Conservation (phyloP, 2,329 filamentous ascomycete genomes). For the Aspergillus persii region DNA sequence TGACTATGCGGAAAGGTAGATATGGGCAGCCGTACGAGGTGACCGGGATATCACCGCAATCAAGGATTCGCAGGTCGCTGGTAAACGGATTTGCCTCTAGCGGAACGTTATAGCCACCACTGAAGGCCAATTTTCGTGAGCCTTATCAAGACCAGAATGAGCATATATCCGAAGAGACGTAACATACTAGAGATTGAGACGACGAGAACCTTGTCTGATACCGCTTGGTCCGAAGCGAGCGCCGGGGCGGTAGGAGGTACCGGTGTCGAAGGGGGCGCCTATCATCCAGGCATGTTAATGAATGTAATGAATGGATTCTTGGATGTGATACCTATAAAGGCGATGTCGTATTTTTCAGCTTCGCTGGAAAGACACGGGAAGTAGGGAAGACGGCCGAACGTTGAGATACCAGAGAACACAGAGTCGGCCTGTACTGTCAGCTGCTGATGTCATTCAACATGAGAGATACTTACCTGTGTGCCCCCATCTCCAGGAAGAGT, state of each 20-base stretch:
- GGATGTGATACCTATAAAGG: constrained; percentile 66
- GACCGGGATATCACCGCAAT: constrained; percentile 82
- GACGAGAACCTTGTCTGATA: constrained; percentile 80
- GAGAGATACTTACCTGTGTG: constrained; percentile 61
- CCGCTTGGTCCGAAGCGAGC: constrained; percentile 81
- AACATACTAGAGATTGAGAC: constrained; percentile 81
- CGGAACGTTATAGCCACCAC: constrained; percentile 84
- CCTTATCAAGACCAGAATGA: constrained; percentile 26
- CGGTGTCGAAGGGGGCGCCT: constrained; percentile 83
- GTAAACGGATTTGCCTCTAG: constrained; percentile 77
- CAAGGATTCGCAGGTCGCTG: constrained; percentile 74
- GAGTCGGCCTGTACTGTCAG: constrained; percentile 63
- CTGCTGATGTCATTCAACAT: neutral
- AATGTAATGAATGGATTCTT: neutral
- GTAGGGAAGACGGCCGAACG: constrained; percentile 77
- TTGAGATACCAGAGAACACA: constrained; percentile 84
- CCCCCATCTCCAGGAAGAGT: constrained; percentile 78
- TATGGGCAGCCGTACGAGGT: constrained; percentile 64
- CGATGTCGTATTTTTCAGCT: constrained; percentile 75
- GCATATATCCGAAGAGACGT: constrained; percentile 15
- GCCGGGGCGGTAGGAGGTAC: constrained; percentile 79
- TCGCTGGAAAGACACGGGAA: constrained; percentile 70
- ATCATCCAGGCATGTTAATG: neutral
- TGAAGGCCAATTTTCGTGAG: constrained; percentile 54
- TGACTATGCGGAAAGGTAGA: neutral